phyloP scores from a whole-genome alignment of 768 basidiomycete genomes.

The Trametes elegans region DNA sequence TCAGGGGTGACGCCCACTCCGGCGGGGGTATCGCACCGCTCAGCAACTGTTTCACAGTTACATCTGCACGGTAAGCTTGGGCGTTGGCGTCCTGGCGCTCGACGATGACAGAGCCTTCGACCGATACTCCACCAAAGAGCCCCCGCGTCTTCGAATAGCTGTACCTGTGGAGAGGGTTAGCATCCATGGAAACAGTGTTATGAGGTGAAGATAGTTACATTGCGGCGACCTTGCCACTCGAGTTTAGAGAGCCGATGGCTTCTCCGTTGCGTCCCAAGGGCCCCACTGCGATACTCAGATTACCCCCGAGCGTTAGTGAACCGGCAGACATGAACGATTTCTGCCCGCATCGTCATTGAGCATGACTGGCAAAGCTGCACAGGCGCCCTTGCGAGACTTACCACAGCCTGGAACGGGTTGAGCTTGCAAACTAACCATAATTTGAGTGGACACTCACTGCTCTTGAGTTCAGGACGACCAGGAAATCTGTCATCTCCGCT shows the following conservation, averaged over 20 bases:
- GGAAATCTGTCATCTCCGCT: conserved; percentile 88
- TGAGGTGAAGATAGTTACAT: conserved; percentile 52
- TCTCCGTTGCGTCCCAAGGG: conserved; percentile 96
- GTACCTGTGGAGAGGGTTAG: conserved; percentile 50
- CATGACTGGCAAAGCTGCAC: background rate
- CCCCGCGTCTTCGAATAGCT: conserved; percentile 92
- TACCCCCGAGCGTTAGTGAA: conserved; percentile 86
- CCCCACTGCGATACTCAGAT: conserved; percentile 85
- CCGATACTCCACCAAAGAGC: conserved; percentile 87
- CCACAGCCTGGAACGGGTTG: conserved; percentile 37
- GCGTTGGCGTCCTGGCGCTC: conserved; percentile 93
- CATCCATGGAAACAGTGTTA: background rate
- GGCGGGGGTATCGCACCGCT: conserved; percentile 74
- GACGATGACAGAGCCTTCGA: conserved; percentile 88
- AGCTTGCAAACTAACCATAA: background rate
- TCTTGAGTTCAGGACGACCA: conserved; percentile 83
- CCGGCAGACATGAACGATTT: conserved; percentile 94
- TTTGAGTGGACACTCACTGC: conserved; percentile 46
- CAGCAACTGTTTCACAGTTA: conserved; percentile 77
- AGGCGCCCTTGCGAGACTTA: conserved; percentile 36
- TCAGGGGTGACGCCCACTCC: conserved; percentile 73
- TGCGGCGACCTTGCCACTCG: conserved; percentile 85
- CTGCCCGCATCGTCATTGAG: conserved; percentile 31
- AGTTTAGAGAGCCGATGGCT: conserved; percentile 78
- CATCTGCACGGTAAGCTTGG: conserved; percentile 72